A percentile compares a stretch with the other conserved stretches of the same genome.
Conservation (phyloP, 2,329 filamentous ascomycete species). For the Moelleriella libera region DNA sequence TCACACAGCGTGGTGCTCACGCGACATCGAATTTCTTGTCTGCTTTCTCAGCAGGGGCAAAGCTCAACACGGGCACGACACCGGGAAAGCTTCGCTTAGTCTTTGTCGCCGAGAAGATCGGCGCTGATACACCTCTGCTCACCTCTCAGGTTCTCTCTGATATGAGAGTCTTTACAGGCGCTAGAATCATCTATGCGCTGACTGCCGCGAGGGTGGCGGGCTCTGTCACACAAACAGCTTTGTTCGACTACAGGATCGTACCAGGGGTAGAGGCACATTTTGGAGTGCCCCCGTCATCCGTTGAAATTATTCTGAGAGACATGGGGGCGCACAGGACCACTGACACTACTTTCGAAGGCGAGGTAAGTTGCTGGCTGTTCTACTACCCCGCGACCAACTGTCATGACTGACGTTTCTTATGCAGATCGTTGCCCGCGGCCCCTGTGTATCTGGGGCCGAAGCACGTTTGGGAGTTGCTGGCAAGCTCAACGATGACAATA, state of each 20-base stretch:
- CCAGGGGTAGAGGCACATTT: slow-evolving; percentile 45
- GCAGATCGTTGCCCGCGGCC: slow-evolving; percentile 60
- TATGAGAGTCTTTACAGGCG: slow-evolving; percentile 65
- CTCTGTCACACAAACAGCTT: slow-evolving; percentile 71
- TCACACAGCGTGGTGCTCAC: slow-evolving; percentile 59
- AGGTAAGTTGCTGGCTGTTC: slow-evolving; percentile 31
- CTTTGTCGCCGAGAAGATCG: slow-evolving; percentile 62
- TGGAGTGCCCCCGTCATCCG: slow-evolving; percentile 63
- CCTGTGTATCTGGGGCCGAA: slow-evolving; percentile 56
- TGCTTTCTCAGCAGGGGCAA: slow-evolving; percentile 40
- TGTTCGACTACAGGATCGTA: slow-evolving; percentile 68
- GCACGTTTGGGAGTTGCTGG: slow-evolving; percentile 49
- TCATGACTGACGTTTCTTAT: background rate
- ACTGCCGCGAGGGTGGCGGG: slow-evolving; percentile 75
- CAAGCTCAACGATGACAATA: slow-evolving; percentile 57
- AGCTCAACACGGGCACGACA: slow-evolving; percentile 43
- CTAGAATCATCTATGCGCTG: slow-evolving; percentile 74
- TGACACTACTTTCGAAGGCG: slow-evolving; percentile 46
- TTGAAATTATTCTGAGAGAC: slow-evolving; percentile 65
- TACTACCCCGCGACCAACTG: background rate
- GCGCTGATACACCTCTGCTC: slow-evolving; percentile 46
- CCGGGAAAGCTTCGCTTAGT: slow-evolving; percentile 69
- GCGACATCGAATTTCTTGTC: slow-evolving; percentile 37
- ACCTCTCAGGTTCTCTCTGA: slow-evolving; percentile 62
- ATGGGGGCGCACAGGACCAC: slow-evolving; percentile 45